Evolutionary conservation across 805 yeast genomes (phyloP).

Genomic region (Cyberlindnera xylosilytica): DNA sequence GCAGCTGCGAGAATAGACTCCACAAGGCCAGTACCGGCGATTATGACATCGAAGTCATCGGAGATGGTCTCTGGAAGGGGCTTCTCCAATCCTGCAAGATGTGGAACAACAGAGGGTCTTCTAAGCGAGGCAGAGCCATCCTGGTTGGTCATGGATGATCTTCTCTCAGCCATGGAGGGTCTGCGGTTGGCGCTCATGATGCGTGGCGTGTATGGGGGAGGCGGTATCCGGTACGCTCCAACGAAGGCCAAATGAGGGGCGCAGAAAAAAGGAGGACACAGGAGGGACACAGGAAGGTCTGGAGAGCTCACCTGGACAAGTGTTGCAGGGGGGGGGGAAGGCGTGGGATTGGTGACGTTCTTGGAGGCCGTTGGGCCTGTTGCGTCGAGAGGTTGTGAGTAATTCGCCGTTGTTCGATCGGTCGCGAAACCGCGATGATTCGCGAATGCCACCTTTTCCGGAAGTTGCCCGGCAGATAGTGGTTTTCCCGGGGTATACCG

Average conservation of each 20-base stretch:
- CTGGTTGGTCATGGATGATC: constrained; percentile 44
- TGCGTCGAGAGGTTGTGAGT: no score
- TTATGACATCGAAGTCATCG: constrained; percentile 80
- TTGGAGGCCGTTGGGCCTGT: no score
- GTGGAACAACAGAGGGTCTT: constrained; percentile 49
- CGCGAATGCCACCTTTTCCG: not conserved
- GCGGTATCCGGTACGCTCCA: no score
- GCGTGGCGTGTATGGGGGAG: not conserved
- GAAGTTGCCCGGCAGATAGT: not conserved
- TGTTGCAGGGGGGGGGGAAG: no score
- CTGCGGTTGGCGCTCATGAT: constrained; percentile 40
- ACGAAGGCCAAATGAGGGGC: no score
- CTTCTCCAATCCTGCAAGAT: constrained; percentile 73
- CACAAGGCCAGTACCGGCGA: constrained; percentile 88
- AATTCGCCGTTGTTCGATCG: no score
- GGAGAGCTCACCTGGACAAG: no score
- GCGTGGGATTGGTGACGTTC: no score
- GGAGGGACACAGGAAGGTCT: no score
- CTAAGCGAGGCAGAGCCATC: constrained; percentile 15
- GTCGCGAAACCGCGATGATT: not conserved
- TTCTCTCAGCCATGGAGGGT: constrained; percentile 65
- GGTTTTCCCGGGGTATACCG: no score
- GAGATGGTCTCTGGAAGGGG: constrained; percentile 61
- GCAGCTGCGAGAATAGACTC: constrained; percentile 92
- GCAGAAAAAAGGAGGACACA: no score